A percentile compares a stretch with the other conserved stretches of the same genome.
Conservation (phyloP, 2,329 filamentous ascomycete species). For the Stemphylium vesicarium region DNA sequence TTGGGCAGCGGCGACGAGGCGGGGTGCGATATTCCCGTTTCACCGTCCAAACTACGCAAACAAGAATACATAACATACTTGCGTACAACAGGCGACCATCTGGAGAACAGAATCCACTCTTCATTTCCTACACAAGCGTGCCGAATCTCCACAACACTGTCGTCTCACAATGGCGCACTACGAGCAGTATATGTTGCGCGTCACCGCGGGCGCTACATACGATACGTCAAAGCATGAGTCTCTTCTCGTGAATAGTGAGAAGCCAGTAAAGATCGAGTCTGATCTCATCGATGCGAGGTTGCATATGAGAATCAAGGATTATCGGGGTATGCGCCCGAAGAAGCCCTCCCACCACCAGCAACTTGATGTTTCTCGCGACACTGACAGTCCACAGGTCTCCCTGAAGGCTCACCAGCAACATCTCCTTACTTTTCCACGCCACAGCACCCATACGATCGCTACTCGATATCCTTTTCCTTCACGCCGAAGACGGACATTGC, state of each 20-base stretch:
- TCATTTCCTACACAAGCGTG: no score
- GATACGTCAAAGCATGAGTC: conserved; percentile 72
- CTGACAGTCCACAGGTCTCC: conserved; percentile 65
- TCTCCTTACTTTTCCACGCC: conserved; percentile 78
- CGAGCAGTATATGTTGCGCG: conserved; percentile 74
- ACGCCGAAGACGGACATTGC: conserved; percentile 71
- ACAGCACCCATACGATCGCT: conserved; percentile 77
- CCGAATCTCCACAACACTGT: neutral
- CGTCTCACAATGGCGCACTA: conserved; percentile 51
- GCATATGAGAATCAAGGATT: conserved; percentile 75
- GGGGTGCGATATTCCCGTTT: neutral
- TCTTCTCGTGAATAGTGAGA: conserved; percentile 75
- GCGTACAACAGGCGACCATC: no score
- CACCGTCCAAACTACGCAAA: no score
- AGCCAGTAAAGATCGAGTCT: conserved; percentile 68
- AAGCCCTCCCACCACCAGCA: neutral
- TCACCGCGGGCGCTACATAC: conserved; percentile 82
- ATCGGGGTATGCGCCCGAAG: conserved; percentile 49
- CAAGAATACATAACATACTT: no score
- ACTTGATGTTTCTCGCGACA: no score
- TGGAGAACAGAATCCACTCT: no score
- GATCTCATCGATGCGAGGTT: conserved; percentile 70
- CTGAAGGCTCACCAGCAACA: conserved; percentile 69
- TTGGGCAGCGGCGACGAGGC: conserved; percentile 2
- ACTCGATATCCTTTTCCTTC: conserved; percentile 82